phyloP scores from a whole-genome alignment of 306 rosid genomes.

The Purshia tridentata region DNA sequence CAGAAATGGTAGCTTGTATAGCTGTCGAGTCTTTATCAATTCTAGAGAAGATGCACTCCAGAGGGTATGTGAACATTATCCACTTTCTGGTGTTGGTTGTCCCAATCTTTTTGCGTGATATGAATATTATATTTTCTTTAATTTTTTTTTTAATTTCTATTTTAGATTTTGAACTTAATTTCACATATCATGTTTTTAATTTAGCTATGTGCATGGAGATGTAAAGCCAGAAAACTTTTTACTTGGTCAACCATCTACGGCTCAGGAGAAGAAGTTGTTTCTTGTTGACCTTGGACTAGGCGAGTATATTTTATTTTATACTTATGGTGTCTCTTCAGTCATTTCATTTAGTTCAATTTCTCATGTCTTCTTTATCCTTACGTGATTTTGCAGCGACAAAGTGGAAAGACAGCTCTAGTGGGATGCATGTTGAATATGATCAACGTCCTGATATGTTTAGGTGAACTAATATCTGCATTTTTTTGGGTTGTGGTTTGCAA shows the following conservation, averaged over 20 bases:
- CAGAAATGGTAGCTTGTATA: slow-evolving; percentile 94
- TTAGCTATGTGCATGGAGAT: slow-evolving; percentile 95
- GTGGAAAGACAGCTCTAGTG: slow-evolving; percentile 79
- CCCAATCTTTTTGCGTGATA: background rate
- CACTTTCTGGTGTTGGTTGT: slow-evolving; percentile 2
- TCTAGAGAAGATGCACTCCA: slow-evolving; percentile 85
- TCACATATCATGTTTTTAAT: slow-evolving; percentile 15
- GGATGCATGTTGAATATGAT: slow-evolving; percentile 87
- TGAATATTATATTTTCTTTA: background rate
- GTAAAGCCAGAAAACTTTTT: slow-evolving; percentile 95
- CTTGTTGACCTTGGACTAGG: slow-evolving; percentile 98
- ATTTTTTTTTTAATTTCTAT: background rate
- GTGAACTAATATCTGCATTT: slow-evolving; percentile 28
- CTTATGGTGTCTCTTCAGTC: slow-evolving; percentile 10
- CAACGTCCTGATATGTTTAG: slow-evolving; percentile 98
- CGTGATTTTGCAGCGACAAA: slow-evolving; percentile 66
- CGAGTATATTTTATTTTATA: slow-evolving; percentile 30
- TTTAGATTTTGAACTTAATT: background rate
- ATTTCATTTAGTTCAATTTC: slow-evolving; percentile 13
- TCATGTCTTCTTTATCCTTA: slow-evolving; percentile 5
- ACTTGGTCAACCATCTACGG: slow-evolving; percentile 92
- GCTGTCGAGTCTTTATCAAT: slow-evolving; percentile 94
- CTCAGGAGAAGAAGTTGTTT: slow-evolving; percentile 87
- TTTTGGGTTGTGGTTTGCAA: slow-evolving; percentile 3
- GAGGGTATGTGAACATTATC: slow-evolving; percentile 56